Evolutionary conservation across 768 basidiomycete species (phyloP).

Genomic region (Albatrellus ellisii): DNA sequence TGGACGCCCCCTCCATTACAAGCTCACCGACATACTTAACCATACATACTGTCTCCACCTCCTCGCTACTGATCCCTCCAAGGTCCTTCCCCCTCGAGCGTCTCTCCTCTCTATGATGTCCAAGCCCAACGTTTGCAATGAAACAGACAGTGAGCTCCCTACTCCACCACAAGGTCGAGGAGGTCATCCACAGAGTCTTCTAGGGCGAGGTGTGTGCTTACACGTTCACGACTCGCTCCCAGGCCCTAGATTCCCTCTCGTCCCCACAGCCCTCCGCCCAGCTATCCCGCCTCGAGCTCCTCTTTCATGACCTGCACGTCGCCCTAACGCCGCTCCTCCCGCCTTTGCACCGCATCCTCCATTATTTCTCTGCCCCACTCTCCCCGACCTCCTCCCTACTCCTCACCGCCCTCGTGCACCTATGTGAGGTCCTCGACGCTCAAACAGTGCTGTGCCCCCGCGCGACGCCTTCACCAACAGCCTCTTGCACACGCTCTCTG

Average conservation of each 20-base stretch:
- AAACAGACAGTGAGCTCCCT: constrained; percentile 14
- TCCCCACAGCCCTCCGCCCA: constrained; percentile 46
- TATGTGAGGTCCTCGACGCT: constrained; percentile 38
- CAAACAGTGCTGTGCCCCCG: constrained; percentile 50
- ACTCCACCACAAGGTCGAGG: constrained; percentile 35
- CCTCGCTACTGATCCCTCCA: constrained; percentile 48
- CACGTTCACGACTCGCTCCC: constrained; percentile 2
- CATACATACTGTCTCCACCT: constrained; percentile 53
- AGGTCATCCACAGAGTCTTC: constrained; percentile 47
- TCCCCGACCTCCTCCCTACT: constrained; percentile 60
- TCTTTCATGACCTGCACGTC: constrained; percentile 41
- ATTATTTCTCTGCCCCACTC: constrained; percentile 40
- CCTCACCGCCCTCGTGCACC: constrained; percentile 35
- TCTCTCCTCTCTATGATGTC: constrained; percentile 55
- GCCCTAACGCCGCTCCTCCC: constrained; percentile 48
- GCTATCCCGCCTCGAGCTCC: constrained; percentile 39
- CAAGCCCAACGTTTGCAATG: constrained; percentile 10
- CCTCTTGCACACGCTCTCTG: constrained; percentile 25
- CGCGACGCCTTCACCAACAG: constrained; percentile 42
- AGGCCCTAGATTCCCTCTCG: constrained; percentile 47
- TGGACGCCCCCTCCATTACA: constrained; percentile 30
- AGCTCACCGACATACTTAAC: constrained; percentile 43
- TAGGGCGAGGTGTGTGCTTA: constrained; percentile 49
- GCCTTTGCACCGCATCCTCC: constrained; percentile 32
- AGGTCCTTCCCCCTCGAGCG: constrained; percentile 58